These are phyloP conservation scores for Haberlea rhodopensis DNA, from an alignment of 257 asterid genomes.

Conservation along the genomic window DNA sequence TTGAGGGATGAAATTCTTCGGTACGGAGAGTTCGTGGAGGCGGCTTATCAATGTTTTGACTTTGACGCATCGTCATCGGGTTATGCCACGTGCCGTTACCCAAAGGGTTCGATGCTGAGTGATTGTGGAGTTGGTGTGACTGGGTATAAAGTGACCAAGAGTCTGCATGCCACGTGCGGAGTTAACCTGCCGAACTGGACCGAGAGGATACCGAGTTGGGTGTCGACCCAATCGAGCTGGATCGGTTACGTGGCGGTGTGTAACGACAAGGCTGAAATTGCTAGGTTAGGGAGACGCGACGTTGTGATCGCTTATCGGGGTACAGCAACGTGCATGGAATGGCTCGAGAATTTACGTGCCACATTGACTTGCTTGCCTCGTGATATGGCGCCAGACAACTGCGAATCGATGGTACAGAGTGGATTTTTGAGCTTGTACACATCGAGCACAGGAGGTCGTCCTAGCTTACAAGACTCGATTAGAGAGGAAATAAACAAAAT, in stretches of 20 bases:
- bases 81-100: conserved; percentile 45
- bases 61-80: conserved; percentile 62
- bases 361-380: conserved; percentile 43
- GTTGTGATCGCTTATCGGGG: conserved; percentile 87
- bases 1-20: conserved; percentile 69
- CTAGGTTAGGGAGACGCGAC: conserved; percentile 72
- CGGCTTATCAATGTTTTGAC: conserved; percentile 69
- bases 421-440: conserved; percentile 84
- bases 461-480: conserved; percentile 46
- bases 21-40: conserved; percentile 80
- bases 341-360: conserved; percentile 84
- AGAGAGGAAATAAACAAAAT: conserved; percentile 42
- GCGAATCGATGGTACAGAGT: conserved; percentile 64
- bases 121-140: conserved; percentile 36
- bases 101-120: conserved; percentile 36
- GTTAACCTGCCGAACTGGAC: conserved; percentile 61
- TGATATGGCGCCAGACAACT: conserved; percentile 44
- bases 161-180: conserved; percentile 75
- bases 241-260: conserved; percentile 92
- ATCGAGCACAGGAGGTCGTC: conserved; percentile 27
- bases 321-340: conserved; percentile 77
- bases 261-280: conserved; percentile 51
- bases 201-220: conserved; percentile 45
- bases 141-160: conserved; percentile 50
- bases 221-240: conserved; percentile 66